Evolutionary conservation across 805 yeast genomes (phyloP).

Genomic region (Myxozyma melibiosi): DNA sequence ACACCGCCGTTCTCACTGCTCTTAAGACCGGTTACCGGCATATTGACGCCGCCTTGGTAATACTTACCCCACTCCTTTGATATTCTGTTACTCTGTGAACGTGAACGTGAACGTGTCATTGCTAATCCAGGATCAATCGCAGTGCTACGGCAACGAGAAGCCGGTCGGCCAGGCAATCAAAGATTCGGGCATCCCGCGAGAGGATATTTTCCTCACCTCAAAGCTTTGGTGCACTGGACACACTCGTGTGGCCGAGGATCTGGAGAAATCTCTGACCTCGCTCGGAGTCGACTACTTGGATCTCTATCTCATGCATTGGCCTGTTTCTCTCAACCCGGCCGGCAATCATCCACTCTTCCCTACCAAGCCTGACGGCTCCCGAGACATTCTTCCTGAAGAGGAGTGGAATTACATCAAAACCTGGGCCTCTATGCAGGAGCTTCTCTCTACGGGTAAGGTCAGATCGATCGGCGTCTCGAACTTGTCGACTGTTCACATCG

Average conservation of each 20-base stretch:
- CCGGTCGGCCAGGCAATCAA: constrained; percentile 55
- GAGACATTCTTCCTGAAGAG: constrained; percentile 41
- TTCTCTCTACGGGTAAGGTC: constrained; percentile 57
- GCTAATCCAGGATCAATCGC: neutral
- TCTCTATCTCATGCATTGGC: constrained; percentile 82
- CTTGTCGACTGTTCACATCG: constrained; percentile 48
- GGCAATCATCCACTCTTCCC: constrained; percentile 47
- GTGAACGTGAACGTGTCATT: too few species aligned
- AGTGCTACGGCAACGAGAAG: constrained; percentile 61
- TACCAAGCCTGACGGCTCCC: constrained; percentile 44
- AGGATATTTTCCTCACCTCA: constrained; percentile 49
- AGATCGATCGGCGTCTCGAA: constrained; percentile 80
- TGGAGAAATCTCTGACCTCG: constrained; percentile 60
- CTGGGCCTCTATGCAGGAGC: constrained; percentile 65
- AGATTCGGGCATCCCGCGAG: constrained; percentile 53
- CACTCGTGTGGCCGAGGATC: constrained; percentile 51
- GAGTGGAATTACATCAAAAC: constrained; percentile 56
- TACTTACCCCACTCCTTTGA: too few species aligned
- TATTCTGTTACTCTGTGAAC: too few species aligned
- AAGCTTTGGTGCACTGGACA: constrained; percentile 46
- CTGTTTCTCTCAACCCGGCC: constrained; percentile 54
- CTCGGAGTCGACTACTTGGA: constrained; percentile 77
- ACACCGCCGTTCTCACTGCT: constrained; percentile 55
- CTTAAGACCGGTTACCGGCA: constrained; percentile 68
- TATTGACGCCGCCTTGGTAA: constrained; percentile 69